Evolutionary conservation across 2,329 filamentous ascomycete genomes (phyloP).

Genomic region (Graphilbum ipis-grandicollis): DNA sequence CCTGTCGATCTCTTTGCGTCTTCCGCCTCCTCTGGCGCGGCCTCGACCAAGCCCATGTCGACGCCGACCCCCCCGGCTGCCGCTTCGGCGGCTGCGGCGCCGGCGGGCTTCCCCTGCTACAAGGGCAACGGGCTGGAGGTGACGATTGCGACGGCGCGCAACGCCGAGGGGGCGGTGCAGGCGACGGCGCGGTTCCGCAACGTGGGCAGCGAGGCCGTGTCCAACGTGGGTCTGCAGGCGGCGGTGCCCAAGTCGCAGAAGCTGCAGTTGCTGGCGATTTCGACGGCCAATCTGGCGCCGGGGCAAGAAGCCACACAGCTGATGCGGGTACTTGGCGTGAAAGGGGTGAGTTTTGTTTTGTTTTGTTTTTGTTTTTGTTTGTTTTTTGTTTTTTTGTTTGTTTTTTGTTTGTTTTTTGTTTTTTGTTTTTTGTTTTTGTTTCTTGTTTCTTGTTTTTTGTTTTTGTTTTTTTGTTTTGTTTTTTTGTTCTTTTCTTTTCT

Average conservation of each 20-base stretch:
- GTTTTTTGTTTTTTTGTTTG: conserved; percentile 22
- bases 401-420: conserved; percentile 26
- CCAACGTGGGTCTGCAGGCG: conserved; percentile 71
- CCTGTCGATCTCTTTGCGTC: conserved; percentile 32
- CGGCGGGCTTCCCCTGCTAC: conserved; percentile 54
- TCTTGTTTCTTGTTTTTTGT: conserved; percentile 2
- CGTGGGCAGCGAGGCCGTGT: conserved; percentile 46
- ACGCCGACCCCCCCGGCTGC: conserved; percentile 13
- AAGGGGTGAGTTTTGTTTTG: conserved; percentile 56
- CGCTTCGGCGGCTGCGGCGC: conserved; percentile 16
- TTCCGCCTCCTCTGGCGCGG: conserved; percentile 8
- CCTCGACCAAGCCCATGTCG: conserved; percentile 30
- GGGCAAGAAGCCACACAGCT: conserved; percentile 75
- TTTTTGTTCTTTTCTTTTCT: too few species aligned
- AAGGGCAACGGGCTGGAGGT: conserved; percentile 72
- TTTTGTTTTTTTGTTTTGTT: too few species aligned
- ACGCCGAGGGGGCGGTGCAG: conserved; percentile 61
- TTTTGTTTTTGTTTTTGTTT: too few species aligned
- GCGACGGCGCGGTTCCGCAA: conserved; percentile 76
- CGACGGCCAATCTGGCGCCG: conserved; percentile 55
- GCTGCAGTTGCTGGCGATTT: conserved; percentile 80
- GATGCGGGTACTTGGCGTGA: conserved; percentile 74
- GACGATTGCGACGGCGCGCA: conserved; percentile 70
- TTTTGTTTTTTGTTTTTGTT: conserved; percentile 14
- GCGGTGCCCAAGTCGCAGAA: conserved; percentile 95